A percentile compares a stretch with the other conserved stretches of the same genome.
Conservation (phyloP, 441 rosid genomes). For the Adansonia madagascariensis region DNA sequence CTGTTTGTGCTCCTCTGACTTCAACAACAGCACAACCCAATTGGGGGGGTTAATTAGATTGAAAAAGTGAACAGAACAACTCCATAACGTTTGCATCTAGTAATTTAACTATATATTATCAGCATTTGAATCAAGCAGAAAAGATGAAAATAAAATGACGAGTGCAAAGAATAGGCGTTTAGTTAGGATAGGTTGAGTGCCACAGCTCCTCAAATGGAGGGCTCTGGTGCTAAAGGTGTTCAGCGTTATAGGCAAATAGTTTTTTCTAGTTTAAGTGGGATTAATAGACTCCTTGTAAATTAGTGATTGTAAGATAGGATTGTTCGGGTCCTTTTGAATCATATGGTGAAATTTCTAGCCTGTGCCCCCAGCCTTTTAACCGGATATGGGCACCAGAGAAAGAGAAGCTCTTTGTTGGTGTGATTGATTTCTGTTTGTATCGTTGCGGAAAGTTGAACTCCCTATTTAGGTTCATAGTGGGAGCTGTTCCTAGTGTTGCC, state of each 20-base stretch:
- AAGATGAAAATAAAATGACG: slow-evolving; percentile 25
- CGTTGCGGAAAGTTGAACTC: slow-evolving; percentile 27
- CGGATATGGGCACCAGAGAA: slow-evolving; percentile 39
- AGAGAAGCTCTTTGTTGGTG: slow-evolving; percentile 27
- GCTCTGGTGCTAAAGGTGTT: slow-evolving; percentile 39
- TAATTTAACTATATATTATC: slow-evolving; percentile 39
- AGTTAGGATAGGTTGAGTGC: slow-evolving; percentile 32
- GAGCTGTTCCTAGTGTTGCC: slow-evolving; percentile 54
- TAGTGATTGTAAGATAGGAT: slow-evolving; percentile 34
- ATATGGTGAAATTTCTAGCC: slow-evolving; percentile 35
- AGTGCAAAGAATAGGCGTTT: slow-evolving; percentile 25
- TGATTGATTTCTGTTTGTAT: slow-evolving; percentile 37
- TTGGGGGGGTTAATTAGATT: slow-evolving; percentile 41
- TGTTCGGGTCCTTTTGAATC: slow-evolving; percentile 42
- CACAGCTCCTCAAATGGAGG: slow-evolving; percentile 33
- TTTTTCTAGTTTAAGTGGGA: slow-evolving; percentile 25
- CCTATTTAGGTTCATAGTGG: slow-evolving; percentile 46
- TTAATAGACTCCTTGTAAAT: slow-evolving; percentile 31
- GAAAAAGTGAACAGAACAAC: slow-evolving; percentile 6
- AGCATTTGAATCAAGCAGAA: slow-evolving; percentile 32
- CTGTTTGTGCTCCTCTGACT: slow-evolving; percentile 70
- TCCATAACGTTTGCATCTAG: slow-evolving; percentile 22
- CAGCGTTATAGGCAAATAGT: slow-evolving; percentile 25
- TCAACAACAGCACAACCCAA: slow-evolving; percentile 32
- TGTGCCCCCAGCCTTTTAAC: slow-evolving; percentile 44